These are phyloP conservation scores for Zizania palustris DNA, from an alignment of 202 grass and related monocot genomes.

Conservation along the genomic window DNA sequence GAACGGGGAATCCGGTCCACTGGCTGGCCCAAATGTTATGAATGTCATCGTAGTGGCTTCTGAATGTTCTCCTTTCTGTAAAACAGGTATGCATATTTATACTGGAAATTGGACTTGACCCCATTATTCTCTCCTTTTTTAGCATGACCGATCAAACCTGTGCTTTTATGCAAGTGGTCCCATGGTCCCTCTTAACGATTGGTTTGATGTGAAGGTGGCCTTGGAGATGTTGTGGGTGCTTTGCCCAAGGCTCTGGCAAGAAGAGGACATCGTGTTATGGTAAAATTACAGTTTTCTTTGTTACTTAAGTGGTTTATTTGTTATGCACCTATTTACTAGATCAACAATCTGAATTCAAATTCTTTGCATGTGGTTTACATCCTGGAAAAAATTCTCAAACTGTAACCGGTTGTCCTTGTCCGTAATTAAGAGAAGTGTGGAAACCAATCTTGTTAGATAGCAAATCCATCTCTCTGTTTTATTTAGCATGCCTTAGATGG, in stretches of 20 bases:
- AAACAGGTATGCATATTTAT: conserved; percentile 57
- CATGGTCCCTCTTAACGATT: conserved; percentile 6
- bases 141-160: not conserved
- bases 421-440: not conserved
- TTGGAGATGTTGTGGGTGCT: conserved; percentile 93
- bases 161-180: not conserved
- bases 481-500: conserved; percentile 9
- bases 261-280: conserved; percentile 96
- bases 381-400: not conserved
- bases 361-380: not conserved
- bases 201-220: conserved; percentile 66
- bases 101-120: not conserved
- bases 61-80: conserved; percentile 86
- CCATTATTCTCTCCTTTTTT: not conserved
- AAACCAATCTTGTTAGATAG: not conserved
- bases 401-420: not conserved
- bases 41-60: conserved; percentile 82
- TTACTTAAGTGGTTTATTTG: not conserved
- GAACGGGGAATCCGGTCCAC: conserved; percentile 48
- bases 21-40: conserved; percentile 86
- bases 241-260: conserved; percentile 96
- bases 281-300: conserved; percentile 20
- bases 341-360: not conserved
- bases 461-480: not conserved
- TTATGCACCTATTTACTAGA: not conserved